Evolutionary conservation across 2,329 filamentous ascomycete genomes (phyloP).

Genomic region (Epicoccum sorghinum): DNA sequence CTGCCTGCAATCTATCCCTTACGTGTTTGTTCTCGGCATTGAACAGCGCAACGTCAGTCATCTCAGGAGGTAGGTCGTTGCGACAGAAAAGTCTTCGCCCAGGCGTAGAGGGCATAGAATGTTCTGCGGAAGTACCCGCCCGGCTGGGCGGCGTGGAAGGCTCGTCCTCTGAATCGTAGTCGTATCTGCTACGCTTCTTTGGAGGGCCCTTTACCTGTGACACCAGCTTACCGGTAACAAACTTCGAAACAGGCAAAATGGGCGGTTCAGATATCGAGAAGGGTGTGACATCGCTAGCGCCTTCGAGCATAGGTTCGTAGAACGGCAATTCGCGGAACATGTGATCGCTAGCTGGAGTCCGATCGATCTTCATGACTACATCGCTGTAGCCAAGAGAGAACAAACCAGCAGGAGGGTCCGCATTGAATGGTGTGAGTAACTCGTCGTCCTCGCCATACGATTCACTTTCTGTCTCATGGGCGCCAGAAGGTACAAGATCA

Average conservation of each 20-base stretch:
- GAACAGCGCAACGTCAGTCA: slow-evolving; percentile 83
- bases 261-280: slow-evolving; percentile 52
- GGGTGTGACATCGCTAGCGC: slow-evolving; percentile 39
- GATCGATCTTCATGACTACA: slow-evolving; percentile 77
- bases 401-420: slow-evolving; percentile 72
- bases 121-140: slow-evolving; percentile 51
- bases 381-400: slow-evolving; percentile 84
- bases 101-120: slow-evolving; percentile 49
- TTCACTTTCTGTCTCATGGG: slow-evolving; percentile 48
- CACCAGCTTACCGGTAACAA: slow-evolving; percentile 79
- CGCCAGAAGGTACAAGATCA: slow-evolving; percentile 46
- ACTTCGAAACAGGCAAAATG: slow-evolving; percentile 86
- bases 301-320: slow-evolving; percentile 61
- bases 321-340: slow-evolving; percentile 81
- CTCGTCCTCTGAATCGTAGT: slow-evolving; percentile 76
- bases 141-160: slow-evolving; percentile 42
- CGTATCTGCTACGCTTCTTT: slow-evolving; percentile 80
- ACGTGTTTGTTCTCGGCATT: slow-evolving; percentile 87
- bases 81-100: slow-evolving; percentile 47
- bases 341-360: slow-evolving; percentile 75
- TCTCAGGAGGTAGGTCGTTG: slow-evolving; percentile 68
- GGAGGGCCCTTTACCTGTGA: slow-evolving; percentile 70
- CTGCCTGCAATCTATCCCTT: slow-evolving; percentile 85
- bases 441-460: slow-evolving; percentile 49
- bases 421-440: slow-evolving; percentile 51